These are phyloP conservation scores for Fusarium nygamai DNA, from an alignment of 2,329 filamentous ascomycete genomes.

Conservation along the genomic window DNA sequence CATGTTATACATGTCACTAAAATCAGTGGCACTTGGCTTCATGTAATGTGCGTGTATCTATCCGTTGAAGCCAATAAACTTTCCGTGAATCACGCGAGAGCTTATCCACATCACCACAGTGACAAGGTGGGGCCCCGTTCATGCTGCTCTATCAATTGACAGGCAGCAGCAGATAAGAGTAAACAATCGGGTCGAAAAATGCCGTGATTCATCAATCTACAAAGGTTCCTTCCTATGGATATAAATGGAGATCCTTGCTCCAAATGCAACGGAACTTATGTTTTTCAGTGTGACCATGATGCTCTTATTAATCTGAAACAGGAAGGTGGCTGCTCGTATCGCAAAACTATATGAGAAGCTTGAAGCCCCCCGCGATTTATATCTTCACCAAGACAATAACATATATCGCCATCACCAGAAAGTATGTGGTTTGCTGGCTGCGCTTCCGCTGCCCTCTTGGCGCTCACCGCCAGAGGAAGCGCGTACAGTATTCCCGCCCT, in stretches of 20 bases:
- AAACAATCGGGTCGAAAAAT: neutral
- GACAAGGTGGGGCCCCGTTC: neutral
- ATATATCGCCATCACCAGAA: neutral
- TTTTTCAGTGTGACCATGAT: slow-evolving; percentile 1
- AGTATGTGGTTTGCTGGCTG: slow-evolving; percentile 19
- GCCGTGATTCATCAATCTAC: neutral
- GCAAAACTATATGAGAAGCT: slow-evolving; percentile 2
- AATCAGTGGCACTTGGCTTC: neutral
- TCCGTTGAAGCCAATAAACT: neutral
- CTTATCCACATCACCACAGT: neutral
- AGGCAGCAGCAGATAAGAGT: neutral
- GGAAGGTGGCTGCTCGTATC: slow-evolving; percentile 10
- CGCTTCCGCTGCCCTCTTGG: slow-evolving; percentile 5
- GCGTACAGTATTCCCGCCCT: neutral
- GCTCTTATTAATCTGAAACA: slow-evolving; percentile 15
- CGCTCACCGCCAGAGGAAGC: neutral
- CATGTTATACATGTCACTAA: neutral
- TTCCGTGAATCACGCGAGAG: neutral
- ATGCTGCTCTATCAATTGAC: neutral
- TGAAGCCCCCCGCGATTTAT: neutral
- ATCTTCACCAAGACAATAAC: neutral
- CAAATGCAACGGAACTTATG: slow-evolving; percentile 27
- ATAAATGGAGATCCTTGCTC: slow-evolving; percentile 9
- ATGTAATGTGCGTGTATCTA: neutral
- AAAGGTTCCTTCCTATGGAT: slow-evolving; percentile 12